phyloP scores from a whole-genome alignment of 1,284 basidiomycete genomes.

The Cryptococcus jaspeensis region DNA sequence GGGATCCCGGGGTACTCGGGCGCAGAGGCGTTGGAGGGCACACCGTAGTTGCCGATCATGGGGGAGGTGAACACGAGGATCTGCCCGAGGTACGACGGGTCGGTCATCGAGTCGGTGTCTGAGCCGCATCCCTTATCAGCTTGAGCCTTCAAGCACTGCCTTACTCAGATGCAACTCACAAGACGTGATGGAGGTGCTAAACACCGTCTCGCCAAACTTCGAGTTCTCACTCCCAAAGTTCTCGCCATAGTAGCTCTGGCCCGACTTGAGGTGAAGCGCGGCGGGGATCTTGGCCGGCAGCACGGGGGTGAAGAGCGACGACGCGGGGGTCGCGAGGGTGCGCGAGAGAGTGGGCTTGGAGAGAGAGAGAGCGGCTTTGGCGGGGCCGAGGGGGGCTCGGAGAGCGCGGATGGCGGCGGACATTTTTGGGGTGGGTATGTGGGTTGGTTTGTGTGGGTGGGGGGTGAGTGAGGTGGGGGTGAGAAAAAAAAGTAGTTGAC shows the following conservation, averaged over 20 bases:
- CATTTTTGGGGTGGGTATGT: constrained; percentile 10
- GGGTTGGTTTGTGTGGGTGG: not conserved
- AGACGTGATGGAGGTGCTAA: constrained; percentile 97
- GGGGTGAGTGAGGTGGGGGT: not conserved
- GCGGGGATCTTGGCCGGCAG: constrained; percentile 63
- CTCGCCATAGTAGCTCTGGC: constrained; percentile 83
- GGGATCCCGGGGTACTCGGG: constrained; percentile 84
- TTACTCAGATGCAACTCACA: constrained; percentile 60
- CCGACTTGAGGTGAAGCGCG: constrained; percentile 86
- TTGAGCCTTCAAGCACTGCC: not conserved
- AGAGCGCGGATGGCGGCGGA: constrained; percentile 14
- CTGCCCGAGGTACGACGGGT: constrained; percentile 97
- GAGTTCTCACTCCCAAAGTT: constrained; percentile 88
- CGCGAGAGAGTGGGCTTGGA: constrained; percentile 15
- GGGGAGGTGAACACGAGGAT: constrained; percentile 98
- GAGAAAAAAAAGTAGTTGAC: not conserved
- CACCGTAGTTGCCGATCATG: constrained; percentile 98
- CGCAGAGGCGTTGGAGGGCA: constrained; percentile 77
- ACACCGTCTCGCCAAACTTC: constrained; percentile 95
- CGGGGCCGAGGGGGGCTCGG: constrained; percentile 9
- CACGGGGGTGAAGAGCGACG: constrained; percentile 35
- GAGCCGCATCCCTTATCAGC: constrained; percentile 4
- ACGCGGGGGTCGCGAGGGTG: constrained; percentile 26
- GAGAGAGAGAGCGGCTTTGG: constrained; percentile 6
- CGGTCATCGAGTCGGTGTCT: constrained; percentile 99